Evolutionary conservation across 371 early-diverging fungal species (phyloP).

Genomic region (Mycotypha africana): DNA sequence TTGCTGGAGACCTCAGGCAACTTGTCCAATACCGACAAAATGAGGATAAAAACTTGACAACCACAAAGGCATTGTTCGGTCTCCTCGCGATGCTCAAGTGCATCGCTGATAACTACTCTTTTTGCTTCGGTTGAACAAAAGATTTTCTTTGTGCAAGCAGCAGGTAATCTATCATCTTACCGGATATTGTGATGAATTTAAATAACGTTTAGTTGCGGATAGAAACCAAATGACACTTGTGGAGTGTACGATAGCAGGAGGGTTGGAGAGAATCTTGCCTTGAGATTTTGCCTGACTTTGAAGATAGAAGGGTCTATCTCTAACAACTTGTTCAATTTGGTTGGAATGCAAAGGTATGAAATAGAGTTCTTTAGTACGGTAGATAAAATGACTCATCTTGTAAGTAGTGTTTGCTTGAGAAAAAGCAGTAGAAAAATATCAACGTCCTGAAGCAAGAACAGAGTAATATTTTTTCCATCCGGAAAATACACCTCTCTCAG

Average conservation of each 20-base stretch:
- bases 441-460: no score
- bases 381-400: no score
- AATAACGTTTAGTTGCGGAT: slow-evolving; percentile 1
- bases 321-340: slow-evolving; percentile 7
- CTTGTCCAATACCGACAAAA: slow-evolving; percentile 2
- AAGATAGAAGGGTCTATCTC: slow-evolving; percentile 3
- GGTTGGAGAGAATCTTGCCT: slow-evolving; percentile 5
- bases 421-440: no score
- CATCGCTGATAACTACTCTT: slow-evolving; percentile 5
- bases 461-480: no score
- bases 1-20: slow-evolving; percentile 7
- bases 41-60: slow-evolving; percentile 5
- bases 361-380: not conserved
- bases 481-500: no score
- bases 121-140: slow-evolving; percentile 6
- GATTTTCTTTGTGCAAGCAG: slow-evolving; percentile 9
- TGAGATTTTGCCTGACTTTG: slow-evolving; percentile 2
- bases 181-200: not conserved
- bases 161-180: slow-evolving; percentile 7
- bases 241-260: slow-evolving; percentile 7
- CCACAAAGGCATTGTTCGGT: slow-evolving; percentile 15
- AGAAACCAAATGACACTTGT: slow-evolving; percentile 6
- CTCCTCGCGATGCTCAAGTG: slow-evolving; percentile 12
- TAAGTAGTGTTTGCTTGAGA: no score
- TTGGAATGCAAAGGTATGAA: slow-evolving; percentile 4